Percentiles rank a stretch among this genome's conserved stretches.
Conservation (phyloP, 176 grass and related monocot genomes). For the Raddia guianensis region DNA sequence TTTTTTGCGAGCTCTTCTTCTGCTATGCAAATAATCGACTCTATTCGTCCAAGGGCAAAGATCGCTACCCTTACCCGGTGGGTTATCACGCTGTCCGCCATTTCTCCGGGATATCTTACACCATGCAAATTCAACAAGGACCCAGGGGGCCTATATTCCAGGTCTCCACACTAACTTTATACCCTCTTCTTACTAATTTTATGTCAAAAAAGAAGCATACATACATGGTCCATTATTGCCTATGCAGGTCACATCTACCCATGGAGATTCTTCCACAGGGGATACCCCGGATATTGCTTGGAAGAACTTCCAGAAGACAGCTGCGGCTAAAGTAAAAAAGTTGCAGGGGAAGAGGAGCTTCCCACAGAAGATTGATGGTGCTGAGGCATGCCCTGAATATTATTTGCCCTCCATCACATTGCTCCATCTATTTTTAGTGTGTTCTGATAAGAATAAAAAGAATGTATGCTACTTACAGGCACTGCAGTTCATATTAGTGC, state of each 20-base stretch:
- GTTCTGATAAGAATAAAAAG: not conserved
- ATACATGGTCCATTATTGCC: slow-evolving; percentile 1
- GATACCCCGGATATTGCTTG: slow-evolving; percentile 80
- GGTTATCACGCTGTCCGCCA: slow-evolving; percentile 68
- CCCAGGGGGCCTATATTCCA: slow-evolving; percentile 71
- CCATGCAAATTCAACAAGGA: slow-evolving; percentile 79
- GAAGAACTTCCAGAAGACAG: slow-evolving; percentile 80
- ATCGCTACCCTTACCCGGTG: slow-evolving; percentile 80
- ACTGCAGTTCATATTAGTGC: not conserved
- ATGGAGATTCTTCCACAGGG: slow-evolving; percentile 62
- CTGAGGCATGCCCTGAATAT: slow-evolving; percentile 57
- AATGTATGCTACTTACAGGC: not conserved
- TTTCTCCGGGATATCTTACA: slow-evolving; percentile 62
- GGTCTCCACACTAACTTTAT: slow-evolving; percentile 37
- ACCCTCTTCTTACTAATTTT: not conserved
- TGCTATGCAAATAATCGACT: not conserved
- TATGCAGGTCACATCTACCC: slow-evolving; percentile 64
- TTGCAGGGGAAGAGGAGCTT: slow-evolving; percentile 60
- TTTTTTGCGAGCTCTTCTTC: too few relatives aligned
- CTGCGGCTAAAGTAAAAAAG: slow-evolving; percentile 54
- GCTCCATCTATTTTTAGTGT: not conserved
- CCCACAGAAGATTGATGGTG: slow-evolving; percentile 87
- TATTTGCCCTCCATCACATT: not conserved
- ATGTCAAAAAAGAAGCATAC: not conserved
- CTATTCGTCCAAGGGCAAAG: slow-evolving; percentile 66